Evolutionary conservation across 1,139 yeast genomes (phyloP).

Genomic region (Suhomyces taliae): DNA sequence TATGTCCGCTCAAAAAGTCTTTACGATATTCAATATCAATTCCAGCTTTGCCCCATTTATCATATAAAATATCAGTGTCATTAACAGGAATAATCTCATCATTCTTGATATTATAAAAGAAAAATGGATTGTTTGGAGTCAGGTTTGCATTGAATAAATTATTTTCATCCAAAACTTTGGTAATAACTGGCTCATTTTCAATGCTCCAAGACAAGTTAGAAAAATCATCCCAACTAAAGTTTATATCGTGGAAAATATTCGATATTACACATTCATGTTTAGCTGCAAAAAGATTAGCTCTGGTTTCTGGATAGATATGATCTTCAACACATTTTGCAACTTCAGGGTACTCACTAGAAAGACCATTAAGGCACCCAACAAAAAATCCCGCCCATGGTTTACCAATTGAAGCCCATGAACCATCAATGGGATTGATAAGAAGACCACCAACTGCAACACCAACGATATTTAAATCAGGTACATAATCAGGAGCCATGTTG

Average conservation of each 20-base stretch:
- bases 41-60: slow-evolving; percentile 17
- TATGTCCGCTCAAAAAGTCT: slow-evolving; percentile 17
- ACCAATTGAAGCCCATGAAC: background rate
- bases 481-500: slow-evolving; percentile 21
- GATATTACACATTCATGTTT: background rate
- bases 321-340: slow-evolving; percentile 4
- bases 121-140: slow-evolving; percentile 23
- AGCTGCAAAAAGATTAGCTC: background rate
- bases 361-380: slow-evolving; percentile 26
- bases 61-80: slow-evolving; percentile 13
- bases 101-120: slow-evolving; percentile 18
- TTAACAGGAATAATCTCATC: slow-evolving; percentile 21
- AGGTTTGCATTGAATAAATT: slow-evolving; percentile 1
- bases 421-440: background rate
- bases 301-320: background rate
- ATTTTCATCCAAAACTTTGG: background rate
- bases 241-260: background rate
- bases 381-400: slow-evolving; percentile 26
- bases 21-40: slow-evolving; percentile 17
- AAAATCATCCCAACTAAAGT: background rate
- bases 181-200: background rate
- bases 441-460: slow-evolving; percentile 5
- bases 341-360: slow-evolving; percentile 28
- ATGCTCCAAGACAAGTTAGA: background rate
- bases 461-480: slow-evolving; percentile 21